Percentiles rank a stretch among this genome's conserved stretches.
These are phyloP conservation scores for Arthrobotrys entomopaga DNA, from an alignment of 2,329 filamentous ascomycete genomes.

Conservation along the genomic window DNA sequence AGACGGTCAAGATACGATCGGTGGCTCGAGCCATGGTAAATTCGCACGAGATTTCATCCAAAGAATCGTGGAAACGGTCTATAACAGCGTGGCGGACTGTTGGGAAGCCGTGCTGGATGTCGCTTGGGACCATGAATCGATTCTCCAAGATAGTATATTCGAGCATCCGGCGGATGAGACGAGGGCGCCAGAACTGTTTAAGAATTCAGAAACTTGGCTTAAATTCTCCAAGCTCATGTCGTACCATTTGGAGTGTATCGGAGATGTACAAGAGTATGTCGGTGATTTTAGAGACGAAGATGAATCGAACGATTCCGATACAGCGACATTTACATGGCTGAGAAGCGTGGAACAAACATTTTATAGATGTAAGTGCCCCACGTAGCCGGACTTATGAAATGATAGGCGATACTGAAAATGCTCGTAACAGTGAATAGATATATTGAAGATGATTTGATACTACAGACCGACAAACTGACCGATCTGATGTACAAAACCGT, in stretches of 20 bases:
- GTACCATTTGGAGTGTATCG: slow-evolving; percentile 63
- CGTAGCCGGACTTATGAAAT: background rate
- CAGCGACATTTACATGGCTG: slow-evolving; percentile 45
- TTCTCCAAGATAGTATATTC: slow-evolving; percentile 67
- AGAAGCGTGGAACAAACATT: slow-evolving; percentile 50
- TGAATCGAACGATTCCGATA: slow-evolving; percentile 51
- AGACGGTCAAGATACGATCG: slow-evolving; percentile 64
- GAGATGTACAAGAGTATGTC: slow-evolving; percentile 52
- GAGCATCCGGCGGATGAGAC: slow-evolving; percentile 68
- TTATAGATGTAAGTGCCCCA: slow-evolving; percentile 19
- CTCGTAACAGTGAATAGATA: slow-evolving; percentile 63
- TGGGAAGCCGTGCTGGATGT: slow-evolving; percentile 65
- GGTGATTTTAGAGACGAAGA: slow-evolving; percentile 53
- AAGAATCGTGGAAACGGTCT: slow-evolving; percentile 63
- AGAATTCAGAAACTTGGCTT: slow-evolving; percentile 66
- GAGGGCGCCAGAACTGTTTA: slow-evolving; percentile 67
- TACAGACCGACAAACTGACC: slow-evolving; percentile 66
- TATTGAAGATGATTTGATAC: slow-evolving; percentile 66
- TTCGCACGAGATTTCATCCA: slow-evolving; percentile 57
- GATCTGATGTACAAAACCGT: slow-evolving; percentile 68
- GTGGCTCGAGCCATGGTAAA: slow-evolving; percentile 57
- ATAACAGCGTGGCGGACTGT: slow-evolving; percentile 64
- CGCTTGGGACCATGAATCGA: slow-evolving; percentile 66
- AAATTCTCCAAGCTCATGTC: slow-evolving; percentile 67
- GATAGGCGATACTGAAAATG: slow-evolving; percentile 62